A percentile compares a stretch with the other conserved stretches of the same genome.
Evolutionary conservation across 108 stramenopile species (phyloP).

Genomic region (Asterionellopsis glacialis): DNA sequence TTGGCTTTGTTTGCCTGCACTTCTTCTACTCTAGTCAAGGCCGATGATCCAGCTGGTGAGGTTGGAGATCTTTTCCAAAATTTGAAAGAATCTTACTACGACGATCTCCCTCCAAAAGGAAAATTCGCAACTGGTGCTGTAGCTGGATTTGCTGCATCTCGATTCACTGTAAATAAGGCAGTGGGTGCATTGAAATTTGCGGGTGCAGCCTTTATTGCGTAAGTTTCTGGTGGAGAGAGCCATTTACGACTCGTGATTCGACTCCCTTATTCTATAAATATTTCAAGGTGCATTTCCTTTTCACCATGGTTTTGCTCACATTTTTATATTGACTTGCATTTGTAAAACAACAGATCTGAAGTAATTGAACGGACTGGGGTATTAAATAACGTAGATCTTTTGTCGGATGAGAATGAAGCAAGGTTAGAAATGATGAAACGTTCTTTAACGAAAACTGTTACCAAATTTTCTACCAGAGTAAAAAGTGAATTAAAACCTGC

Average conservation of each 20-base stretch:
- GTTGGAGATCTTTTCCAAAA: neutral
- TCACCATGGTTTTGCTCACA: neutral
- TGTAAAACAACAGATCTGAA: neutral
- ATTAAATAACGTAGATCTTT: constrained; percentile 36
- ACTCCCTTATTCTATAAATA: too few relatives aligned
- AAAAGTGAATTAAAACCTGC: constrained; percentile 27
- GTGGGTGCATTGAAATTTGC: constrained; percentile 40
- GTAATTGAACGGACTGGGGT: constrained; percentile 20
- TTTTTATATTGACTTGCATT: neutral
- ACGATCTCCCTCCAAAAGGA: constrained; percentile 33
- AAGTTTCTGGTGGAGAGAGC: constrained; percentile 20
- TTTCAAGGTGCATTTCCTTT: too few relatives aligned
- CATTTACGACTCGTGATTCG: too few relatives aligned
- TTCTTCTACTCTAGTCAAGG: too few relatives aligned
- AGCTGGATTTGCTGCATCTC: constrained; percentile 33
- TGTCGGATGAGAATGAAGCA: constrained; percentile 16
- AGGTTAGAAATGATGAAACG: constrained; percentile 23
- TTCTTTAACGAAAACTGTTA: constrained; percentile 15
- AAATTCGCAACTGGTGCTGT: constrained; percentile 46
- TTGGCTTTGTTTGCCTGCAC: too few relatives aligned
- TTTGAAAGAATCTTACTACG: constrained; percentile 12
- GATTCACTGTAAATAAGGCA: constrained; percentile 34
- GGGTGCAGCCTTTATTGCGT: constrained; percentile 53
- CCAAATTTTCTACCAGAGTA: constrained; percentile 24
- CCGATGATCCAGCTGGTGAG: too few relatives aligned